Evolutionary conservation across 176 grass and related monocot genomes (phyloP).

Genomic region (Canna indica): DNA sequence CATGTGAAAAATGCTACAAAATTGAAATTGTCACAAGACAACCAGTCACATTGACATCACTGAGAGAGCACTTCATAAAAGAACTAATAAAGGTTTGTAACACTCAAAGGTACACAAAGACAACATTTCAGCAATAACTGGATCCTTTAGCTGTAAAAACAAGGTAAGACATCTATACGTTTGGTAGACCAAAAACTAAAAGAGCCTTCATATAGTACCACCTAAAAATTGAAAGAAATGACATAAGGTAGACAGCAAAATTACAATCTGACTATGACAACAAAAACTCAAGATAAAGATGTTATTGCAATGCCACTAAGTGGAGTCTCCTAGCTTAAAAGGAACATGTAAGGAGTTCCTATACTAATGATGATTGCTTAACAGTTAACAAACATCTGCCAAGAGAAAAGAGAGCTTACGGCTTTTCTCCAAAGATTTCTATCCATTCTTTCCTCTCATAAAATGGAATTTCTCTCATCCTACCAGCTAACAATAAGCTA

Average conservation of each 20-base stretch:
- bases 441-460: conserved; percentile 24
- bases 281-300: not conserved
- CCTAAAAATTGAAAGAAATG: no score
- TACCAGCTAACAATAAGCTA: conserved; percentile 14
- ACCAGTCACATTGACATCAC: no score
- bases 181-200: not conserved
- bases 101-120: not conserved
- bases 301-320: not conserved
- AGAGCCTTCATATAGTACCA: not conserved
- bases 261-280: not conserved
- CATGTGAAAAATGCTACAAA: not conserved
- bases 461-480: conserved; percentile 27
- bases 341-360: not conserved
- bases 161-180: not conserved
- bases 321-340: not conserved
- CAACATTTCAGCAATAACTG: not conserved
- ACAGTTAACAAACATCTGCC: not conserved
- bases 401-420: conserved; percentile 7
- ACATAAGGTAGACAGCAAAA: not conserved
- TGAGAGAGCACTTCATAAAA: not conserved
- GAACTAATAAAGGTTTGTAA: not conserved
- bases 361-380: not conserved
- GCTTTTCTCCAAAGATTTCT: conserved; percentile 17
- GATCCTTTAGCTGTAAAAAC: not conserved
- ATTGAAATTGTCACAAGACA: no score